Percentiles rank a stretch among this genome's conserved stretches.
Conservation (phyloP, 169 alveolate species). For the Eimeria sp. region DNA sequence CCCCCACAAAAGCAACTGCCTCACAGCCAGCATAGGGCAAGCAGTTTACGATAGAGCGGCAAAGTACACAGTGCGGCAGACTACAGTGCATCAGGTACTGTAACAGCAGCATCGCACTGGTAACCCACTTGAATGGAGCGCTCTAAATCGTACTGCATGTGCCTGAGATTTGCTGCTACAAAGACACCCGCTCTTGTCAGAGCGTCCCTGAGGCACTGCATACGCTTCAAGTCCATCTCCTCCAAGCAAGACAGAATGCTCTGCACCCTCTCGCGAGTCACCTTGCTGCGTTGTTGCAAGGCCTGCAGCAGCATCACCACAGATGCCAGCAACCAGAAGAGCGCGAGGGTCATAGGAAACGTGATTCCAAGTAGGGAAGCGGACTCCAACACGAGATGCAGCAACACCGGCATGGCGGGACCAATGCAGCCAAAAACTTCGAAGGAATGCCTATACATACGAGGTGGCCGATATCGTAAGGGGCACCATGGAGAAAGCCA, state of each 20-base stretch:
- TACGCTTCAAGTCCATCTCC: conserved; percentile 83
- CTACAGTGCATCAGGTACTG: background rate
- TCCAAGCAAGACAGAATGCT: conserved; percentile 59
- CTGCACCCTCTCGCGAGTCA: conserved; percentile 44
- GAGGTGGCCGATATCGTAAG: background rate
- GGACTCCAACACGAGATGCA: background rate
- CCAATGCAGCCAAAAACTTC: background rate
- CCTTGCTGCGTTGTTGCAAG: conserved; percentile 42
- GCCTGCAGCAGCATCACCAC: conserved; percentile 13
- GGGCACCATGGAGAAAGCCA: background rate
- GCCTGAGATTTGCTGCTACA: conserved; percentile 80
- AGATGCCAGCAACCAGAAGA: background rate
- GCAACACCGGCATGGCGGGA: background rate
- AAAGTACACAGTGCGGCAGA: background rate
- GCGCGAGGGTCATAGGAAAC: background rate
- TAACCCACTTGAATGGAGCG: conserved; percentile 56
- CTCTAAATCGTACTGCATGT: conserved; percentile 80
- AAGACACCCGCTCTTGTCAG: conserved; percentile 71
- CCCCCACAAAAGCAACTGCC: background rate
- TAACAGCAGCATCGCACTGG: background rate
- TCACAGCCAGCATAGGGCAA: background rate
- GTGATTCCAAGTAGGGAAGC: background rate
- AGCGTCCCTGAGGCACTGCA: conserved; percentile 81
- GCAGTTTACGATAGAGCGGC: background rate
- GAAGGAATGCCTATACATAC: background rate